Evolutionary conservation across 805 yeast genomes (phyloP), one percentile per base, ranked within the genome.

Genomic region (Sungouiella thailandica): DNA sequence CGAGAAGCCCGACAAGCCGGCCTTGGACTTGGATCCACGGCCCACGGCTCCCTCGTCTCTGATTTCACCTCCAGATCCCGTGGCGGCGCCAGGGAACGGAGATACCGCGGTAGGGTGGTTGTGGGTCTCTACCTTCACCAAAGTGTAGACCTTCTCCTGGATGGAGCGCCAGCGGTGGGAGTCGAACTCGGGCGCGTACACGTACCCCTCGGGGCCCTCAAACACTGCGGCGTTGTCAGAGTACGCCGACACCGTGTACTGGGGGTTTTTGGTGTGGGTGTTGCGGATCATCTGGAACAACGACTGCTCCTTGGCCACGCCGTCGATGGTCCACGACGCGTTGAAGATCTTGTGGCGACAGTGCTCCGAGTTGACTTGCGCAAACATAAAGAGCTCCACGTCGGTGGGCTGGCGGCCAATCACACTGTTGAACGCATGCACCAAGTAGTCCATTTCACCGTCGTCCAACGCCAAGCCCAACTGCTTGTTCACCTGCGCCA

Each of bases 41-140:
- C 99, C 99, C 17, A 93, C 96, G 19, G 99, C 98, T 66, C 97
- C 98, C 68, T 93, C 99, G 62, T 93, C 99, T 73, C 99, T 85
- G 53, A 93, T 93, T 65, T 93, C 99, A 69, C 99, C 99, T 60
- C 99, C 99, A 8, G 97, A 89, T 44, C 99, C 99, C 10, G 99
- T 93, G 27, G 99, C 95, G 20, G 99, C 99, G 61, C 99, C 99
- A 3, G 98, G 89, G 65, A 87, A 93, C 25, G 99, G 99, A 16
- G 97, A 90, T 4, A 93, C 97, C 1, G 98, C 98, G 17, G 99
- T 93, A 35, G 99, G 99, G 61, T 93, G 99, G 66, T 93, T 93
- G 62, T 93, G 99, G 17, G 99, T 93, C 65, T 93, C 99, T 33
- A 93, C 98, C 60, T 93, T 93, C 54, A 89, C 85, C 47, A 93